Percentiles rank a stretch among this genome's conserved stretches.
phyloP scores from a whole-genome alignment of 2,329 filamentous ascomycete species.

The Macroventuria anomochaeta region DNA sequence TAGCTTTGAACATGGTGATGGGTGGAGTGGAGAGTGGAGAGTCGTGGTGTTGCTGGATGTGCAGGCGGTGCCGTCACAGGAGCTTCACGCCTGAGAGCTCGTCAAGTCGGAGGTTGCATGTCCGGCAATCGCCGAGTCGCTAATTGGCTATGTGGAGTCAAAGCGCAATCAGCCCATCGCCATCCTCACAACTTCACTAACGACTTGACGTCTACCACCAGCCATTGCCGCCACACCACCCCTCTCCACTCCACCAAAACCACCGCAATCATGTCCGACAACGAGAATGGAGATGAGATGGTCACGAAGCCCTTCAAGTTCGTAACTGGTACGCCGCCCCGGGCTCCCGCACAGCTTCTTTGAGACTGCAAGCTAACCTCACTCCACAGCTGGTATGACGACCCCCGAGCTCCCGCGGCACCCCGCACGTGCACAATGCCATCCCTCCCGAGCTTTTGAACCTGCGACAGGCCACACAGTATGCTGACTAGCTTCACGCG shows the following conservation, averaged over 20 bases:
- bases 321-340: slow-evolving; percentile 81
- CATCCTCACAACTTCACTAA: slow-evolving; percentile 41
- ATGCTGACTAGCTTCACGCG: slow-evolving; percentile 33
- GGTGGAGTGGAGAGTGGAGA: slow-evolving; percentile 32
- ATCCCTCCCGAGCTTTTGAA: neutral
- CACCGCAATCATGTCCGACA: slow-evolving; percentile 82
- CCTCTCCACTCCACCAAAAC: slow-evolving; percentile 22
- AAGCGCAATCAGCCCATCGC: slow-evolving; percentile 45
- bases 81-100: slow-evolving; percentile 29
- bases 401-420: slow-evolving; percentile 18
- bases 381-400: slow-evolving; percentile 50
- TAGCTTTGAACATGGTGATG: slow-evolving; percentile 44
- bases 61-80: slow-evolving; percentile 41
- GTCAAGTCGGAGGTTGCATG: slow-evolving; percentile 28
- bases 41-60: slow-evolving; percentile 29
- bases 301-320: slow-evolving; percentile 99
- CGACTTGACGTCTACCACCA: slow-evolving; percentile 35
- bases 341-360: slow-evolving; percentile 15
- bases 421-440: slow-evolving; percentile 12
- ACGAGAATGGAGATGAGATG: slow-evolving; percentile 65
- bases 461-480: slow-evolving; percentile 7
- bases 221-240: slow-evolving; percentile 40
- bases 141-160: slow-evolving; percentile 43
- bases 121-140: slow-evolving; percentile 42
- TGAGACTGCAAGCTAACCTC: slow-evolving; percentile 39